phyloP scores from a whole-genome alignment of 305 asterid species.

The Fraxinus xanthoxyloides region DNA sequence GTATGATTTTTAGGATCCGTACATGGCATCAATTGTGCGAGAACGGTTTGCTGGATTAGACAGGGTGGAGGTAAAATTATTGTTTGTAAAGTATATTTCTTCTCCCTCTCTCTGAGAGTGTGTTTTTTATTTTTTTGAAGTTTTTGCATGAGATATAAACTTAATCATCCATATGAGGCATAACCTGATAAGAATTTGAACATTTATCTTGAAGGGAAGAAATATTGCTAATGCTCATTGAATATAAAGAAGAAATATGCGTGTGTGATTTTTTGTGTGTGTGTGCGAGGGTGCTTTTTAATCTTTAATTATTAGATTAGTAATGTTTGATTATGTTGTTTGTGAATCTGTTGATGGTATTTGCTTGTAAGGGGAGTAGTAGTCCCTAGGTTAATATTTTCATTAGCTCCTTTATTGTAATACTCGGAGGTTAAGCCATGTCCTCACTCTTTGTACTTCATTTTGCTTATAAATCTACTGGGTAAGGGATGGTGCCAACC shows the following conservation, averaged over 20 bases:
- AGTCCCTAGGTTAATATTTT: background rate
- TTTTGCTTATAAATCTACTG: background rate
- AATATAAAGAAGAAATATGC: background rate
- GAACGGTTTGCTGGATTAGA: constrained; percentile 66
- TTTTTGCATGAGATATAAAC: background rate
- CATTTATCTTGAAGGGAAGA: background rate
- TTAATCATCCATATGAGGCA: background rate
- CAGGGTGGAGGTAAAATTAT: constrained; percentile 49
- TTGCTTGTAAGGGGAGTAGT: background rate
- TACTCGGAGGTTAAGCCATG: background rate
- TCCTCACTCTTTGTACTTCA: background rate
- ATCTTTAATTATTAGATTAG: background rate
- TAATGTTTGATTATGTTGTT: background rate
- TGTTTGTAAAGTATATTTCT: background rate
- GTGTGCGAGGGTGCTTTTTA: background rate
- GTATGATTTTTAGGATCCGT: constrained; percentile 60
- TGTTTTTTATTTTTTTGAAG: background rate
- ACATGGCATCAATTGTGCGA: constrained; percentile 76
- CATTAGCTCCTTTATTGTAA: background rate
- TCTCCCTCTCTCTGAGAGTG: background rate
- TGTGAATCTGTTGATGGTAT: background rate
- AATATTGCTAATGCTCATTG: background rate
- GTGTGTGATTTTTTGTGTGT: background rate
- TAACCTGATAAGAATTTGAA: background rate
- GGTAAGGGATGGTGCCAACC: background rate